A percentile compares a stretch with the other conserved stretches of the same genome.
Conservation (phyloP, 495 filamentous ascomycete species). For the Pseudevernia furfuracea region DNA sequence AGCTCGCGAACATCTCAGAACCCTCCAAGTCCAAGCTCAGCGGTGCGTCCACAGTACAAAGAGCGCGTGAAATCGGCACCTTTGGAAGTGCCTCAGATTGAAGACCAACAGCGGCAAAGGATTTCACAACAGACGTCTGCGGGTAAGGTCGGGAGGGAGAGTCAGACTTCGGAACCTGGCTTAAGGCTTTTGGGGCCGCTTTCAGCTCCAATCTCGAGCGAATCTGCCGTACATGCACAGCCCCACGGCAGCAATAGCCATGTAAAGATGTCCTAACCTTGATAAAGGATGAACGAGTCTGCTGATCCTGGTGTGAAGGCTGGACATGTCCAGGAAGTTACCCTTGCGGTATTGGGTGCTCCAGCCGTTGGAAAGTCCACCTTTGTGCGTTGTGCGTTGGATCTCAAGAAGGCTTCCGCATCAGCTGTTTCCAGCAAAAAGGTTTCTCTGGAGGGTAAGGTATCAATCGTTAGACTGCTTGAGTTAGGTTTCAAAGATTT, state of each 20-base stretch:
- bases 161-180: conserved; percentile 12
- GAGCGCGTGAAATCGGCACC: conserved; percentile 18
- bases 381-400: conserved; percentile 74
- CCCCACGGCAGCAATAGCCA: conserved; percentile 1
- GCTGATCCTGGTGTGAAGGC: conserved; percentile 9
- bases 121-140: not conserved
- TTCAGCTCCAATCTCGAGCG: conserved; percentile 1
- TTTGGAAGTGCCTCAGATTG: not conserved
- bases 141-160: not conserved
- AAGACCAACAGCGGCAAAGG: conserved; percentile 1
- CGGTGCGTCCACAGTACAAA: conserved; percentile 1
- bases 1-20: conserved; percentile 3
- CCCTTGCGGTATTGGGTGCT: conserved; percentile 78
- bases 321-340: conserved; percentile 54
- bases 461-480: conserved; percentile 72
- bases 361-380: conserved; percentile 80
- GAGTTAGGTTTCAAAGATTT: conserved; percentile 65
- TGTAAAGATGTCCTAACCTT: not conserved
- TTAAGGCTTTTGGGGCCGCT: not conserved
- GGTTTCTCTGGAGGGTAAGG: conserved; percentile 66
- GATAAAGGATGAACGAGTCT: not conserved
- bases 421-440: conserved; percentile 57
- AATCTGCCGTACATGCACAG: not conserved
- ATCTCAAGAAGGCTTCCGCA: conserved; percentile 52
- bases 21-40: not conserved